Conservation (phyloP, 805 yeast species). For the Myxozyma lipomycoides region DNA sequence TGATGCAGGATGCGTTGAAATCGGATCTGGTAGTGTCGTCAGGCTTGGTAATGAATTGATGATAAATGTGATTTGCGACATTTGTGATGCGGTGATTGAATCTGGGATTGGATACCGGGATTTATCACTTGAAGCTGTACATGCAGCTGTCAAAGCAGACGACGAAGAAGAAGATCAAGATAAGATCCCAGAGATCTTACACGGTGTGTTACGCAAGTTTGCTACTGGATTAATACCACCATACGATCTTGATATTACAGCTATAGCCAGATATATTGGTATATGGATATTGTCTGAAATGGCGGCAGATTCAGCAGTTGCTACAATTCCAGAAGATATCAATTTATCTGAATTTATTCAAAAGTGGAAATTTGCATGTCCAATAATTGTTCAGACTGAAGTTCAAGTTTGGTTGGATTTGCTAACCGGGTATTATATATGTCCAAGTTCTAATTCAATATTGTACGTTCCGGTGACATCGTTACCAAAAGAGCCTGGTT, state of each 20-base stretch:
- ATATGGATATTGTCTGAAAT: slow-evolving; percentile 45
- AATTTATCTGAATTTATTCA: slow-evolving; percentile 24
- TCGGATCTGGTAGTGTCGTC: neutral
- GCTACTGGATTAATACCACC: slow-evolving; percentile 29
- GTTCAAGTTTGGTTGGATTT: slow-evolving; percentile 52
- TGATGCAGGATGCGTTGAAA: neutral
- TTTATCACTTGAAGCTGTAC: neutral
- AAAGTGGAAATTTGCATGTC: slow-evolving; percentile 41
- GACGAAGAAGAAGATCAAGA: slow-evolving; percentile 30
- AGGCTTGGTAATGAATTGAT: neutral
- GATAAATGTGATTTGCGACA: slow-evolving; percentile 3
- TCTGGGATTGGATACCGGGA: neutral
- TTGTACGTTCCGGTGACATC: slow-evolving; percentile 48
- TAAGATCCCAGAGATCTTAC: slow-evolving; percentile 44
- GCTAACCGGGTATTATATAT: slow-evolving; percentile 53
- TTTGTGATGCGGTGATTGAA: slow-evolving; percentile 20
- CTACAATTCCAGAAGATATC: slow-evolving; percentile 42
- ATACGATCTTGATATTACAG: slow-evolving; percentile 43
- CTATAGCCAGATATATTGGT: slow-evolving; percentile 63
- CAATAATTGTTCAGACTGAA: slow-evolving; percentile 43
- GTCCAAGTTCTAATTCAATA: slow-evolving; percentile 46
- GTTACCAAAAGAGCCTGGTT: slow-evolving; percentile 48
- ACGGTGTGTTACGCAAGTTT: slow-evolving; percentile 51
- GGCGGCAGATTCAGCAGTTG: slow-evolving; percentile 35
- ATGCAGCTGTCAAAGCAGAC: neutral